Evolutionary conservation across 768 basidiomycete species (phyloP), one percentile per base, ranked within the genome.

Genomic region (Xerocomellus chrysenteron): DNA sequence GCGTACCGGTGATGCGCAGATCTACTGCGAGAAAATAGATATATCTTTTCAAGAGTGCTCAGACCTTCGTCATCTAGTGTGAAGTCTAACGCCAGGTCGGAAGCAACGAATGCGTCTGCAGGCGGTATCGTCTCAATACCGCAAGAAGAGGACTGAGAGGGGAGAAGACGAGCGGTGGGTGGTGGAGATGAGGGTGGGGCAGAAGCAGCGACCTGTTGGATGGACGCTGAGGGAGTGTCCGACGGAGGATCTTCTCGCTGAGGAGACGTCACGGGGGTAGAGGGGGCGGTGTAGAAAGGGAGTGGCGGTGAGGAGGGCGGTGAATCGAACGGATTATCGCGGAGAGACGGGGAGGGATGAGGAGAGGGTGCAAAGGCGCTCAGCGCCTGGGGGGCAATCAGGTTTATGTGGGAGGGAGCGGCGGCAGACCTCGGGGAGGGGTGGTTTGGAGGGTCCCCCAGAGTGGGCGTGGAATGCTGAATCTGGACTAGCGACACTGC

Each of bases 11-110:
- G 85, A 57, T 84, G 82, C 33, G 76, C 73, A 46, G 86, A 84
- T 59, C 84, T 84, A 73, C 91, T 93, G 58, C 87, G 80, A 57
- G 88, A 87, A 64, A 92, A 91, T 49, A 97, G 82, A 74, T 94
- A 97, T 58, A 96, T 95, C 67, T 90, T 87, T 75, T 98, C 95
- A 47, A 98, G 83, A 21, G 90, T 82, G 70, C 76, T 90, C 58
- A 95, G 80, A 52, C 84, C 83, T 59, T 92, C 92, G 61, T 94
- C 90, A 61, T 94, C 92, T 65, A 86, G 62, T 11, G 74, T 70
- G 35, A 78, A 71, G 56, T 79, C 78, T 28, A 73, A 47, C 21
- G 68, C 68, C 19, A 73, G 61, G 60, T 73, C 72, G 21, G 67
- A 61, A 17, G 62, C 59, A 14, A 61, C 54, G 48, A 73, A 55